A percentile compares a stretch with the other conserved stretches of the same genome.
These are phyloP conservation scores for Litchi chinensis DNA, from an alignment of 345 rosid species.

Conservation along the genomic window DNA sequence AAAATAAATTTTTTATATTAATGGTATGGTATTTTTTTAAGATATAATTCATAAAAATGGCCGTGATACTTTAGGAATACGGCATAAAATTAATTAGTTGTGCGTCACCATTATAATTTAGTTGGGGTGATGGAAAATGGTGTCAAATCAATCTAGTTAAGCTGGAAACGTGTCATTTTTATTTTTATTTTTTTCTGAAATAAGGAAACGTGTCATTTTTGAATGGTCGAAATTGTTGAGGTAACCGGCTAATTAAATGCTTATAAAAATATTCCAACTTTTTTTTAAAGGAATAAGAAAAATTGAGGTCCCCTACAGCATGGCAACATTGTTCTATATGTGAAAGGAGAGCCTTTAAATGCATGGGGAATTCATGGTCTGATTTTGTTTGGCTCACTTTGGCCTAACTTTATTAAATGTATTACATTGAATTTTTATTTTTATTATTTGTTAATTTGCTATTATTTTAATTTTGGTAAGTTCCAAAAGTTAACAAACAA, in stretches of 20 bases:
- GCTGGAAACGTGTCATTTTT: not conserved
- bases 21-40: no score
- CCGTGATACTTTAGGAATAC: no score
- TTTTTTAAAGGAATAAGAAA: no score
- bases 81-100: not conserved
- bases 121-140: constrained; percentile 7
- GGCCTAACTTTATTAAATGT: not conserved
- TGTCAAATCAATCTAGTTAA: not conserved
- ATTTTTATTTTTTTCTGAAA: no score
- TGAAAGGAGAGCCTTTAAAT: not conserved
- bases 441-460: not conserved
- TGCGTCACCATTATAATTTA: not conserved
- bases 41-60: no score
- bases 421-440: not conserved
- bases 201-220: not conserved
- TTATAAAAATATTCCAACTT: no score
- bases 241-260: not conserved
- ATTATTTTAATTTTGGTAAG: not conserved
- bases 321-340: not conserved
- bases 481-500: not conserved
- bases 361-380: not conserved
- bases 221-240: not conserved
- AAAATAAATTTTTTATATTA: no score
- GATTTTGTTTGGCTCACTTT: not conserved
- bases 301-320: not conserved